Evolutionary conservation across 345 rosid genomes (phyloP), one percentile per base, ranked within the genome.

Genomic region (Salix caprea): DNA sequence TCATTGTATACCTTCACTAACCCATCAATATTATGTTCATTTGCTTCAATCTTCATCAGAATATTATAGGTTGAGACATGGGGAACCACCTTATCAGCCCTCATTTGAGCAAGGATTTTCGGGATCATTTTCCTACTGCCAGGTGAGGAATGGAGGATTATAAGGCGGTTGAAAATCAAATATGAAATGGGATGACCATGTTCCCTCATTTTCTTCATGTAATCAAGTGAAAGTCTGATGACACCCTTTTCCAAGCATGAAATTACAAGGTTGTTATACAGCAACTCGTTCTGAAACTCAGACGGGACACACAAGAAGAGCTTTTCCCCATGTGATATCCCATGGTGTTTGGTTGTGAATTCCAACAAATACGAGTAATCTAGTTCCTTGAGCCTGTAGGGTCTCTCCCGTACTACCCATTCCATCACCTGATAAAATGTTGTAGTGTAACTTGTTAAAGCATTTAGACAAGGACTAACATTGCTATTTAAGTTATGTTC

Each of bases 181-280:
- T 89, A 78, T 0, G 98, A 93, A 18, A 94, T 89, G 50, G 93
- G 83, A 66, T 77, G 83, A 73, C 93, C 93, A 36, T 91, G 79
- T 81, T 90, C 97, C 82, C 98, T 89, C 93, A 93, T 91, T 87
- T 91, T 96, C 92, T 91, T 91, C 98, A 93, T 91, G 88, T 91
- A 96, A 15, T 71, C 91, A 16, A 93, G 88, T 2, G 99, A 86
- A 72, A 92, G 92, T 87, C 85, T 89, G 54, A 90, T 79, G 42
- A 85, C 81, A 37, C 96, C 93, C 79, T 93, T 90, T 75, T 81
- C 97, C 87, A 96, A 84, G 88, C 96, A 91, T 9, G 94, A 89
- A 58, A 96, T 90, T 67, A 91, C 94, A 26, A 93, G 92, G 85
- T 91, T 93, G 78, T 96, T 96, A 81, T 88, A 93, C 19, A 93